Base-by-base conservation (phyloP, 169 alveolate species). In the Cryptosporidium ubiquitum region DNA sequence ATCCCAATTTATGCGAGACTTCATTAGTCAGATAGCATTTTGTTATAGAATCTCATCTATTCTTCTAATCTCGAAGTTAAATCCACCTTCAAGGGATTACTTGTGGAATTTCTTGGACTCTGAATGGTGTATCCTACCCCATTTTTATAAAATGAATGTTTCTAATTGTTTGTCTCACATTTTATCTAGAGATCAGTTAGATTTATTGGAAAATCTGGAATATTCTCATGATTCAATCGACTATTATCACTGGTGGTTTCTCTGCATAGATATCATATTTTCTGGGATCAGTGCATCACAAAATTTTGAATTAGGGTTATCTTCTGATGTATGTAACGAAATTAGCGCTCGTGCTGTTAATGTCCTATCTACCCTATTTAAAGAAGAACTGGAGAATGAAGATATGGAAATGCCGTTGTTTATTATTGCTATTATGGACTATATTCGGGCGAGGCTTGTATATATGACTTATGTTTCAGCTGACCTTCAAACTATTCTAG, bases 211-310 rank as follows among this genome's bases (percentile, higher is more conserved):
- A 20, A n/a, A n/a, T 23, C 0, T 39, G 0, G 55, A 31, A 58
- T 12, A 74, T 57, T 35, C 71, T 5, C 37, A 52, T 9, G 37
- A 52, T 6, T 51, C 57, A 3, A 79, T 79, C 3, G 89, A 79
- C n/a, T 79, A 79, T 29, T 79, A 44, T 47, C 89, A 79, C 6
- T 79, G 89, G 89, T 79, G 89, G 89, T 79, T 79, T 79, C 89
- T 79, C 39, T 61, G 79, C 26, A 26, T 79, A 29, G 89, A 79
- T 60, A 26, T 79, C 5, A 61, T 79, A 10, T 60, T 79, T 40
- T 40, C 89, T 58, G 89, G 79, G 3, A 39, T 79, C n/a, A 79
- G 89, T 49, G 40, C 61, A 37, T 29, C 75, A 3, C 61, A 58
- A 44, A 58, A 61, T 61, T 31, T 69, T 0, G 73, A 44, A 58